Evolutionary conservation across 2,329 filamentous ascomycete genomes (phyloP).

Genomic region (Daldinia sp.): DNA sequence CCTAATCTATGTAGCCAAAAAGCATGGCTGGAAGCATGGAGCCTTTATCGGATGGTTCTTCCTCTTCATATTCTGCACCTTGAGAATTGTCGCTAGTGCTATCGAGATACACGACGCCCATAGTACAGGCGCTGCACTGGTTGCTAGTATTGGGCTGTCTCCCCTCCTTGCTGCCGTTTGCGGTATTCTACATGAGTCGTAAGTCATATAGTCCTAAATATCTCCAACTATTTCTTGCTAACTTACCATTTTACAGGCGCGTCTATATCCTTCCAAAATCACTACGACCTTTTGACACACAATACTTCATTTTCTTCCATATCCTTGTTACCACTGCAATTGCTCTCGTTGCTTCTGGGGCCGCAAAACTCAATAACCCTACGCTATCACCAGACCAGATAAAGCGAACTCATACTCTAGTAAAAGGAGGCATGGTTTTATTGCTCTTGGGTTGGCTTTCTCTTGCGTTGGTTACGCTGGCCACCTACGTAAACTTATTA

Average conservation of each 20-base stretch:
- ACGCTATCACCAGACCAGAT: constrained; percentile 28
- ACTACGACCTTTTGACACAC: constrained; percentile 24
- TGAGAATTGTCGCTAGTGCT: constrained; percentile 53
- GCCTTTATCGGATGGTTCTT: constrained; percentile 57
- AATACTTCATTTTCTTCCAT: constrained; percentile 44
- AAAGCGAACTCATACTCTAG: constrained; percentile 26
- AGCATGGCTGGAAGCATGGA: constrained; percentile 52
- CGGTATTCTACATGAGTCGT: constrained; percentile 55
- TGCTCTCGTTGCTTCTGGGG: constrained; percentile 45
- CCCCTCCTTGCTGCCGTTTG: constrained; percentile 51
- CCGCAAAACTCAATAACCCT: constrained; percentile 35
- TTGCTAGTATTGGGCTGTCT: constrained; percentile 56
- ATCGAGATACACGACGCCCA: constrained; percentile 46
- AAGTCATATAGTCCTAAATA: constrained; percentile 17
- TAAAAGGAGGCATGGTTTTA: constrained; percentile 44
- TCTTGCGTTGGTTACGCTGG: constrained; percentile 29
- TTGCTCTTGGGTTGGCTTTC: constrained; percentile 44
- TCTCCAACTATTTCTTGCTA: background rate
- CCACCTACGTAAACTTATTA: constrained; percentile 18
- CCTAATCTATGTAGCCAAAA: constrained; percentile 49
- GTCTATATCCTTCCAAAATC: constrained; percentile 37
- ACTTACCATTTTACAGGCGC: constrained; percentile 33
- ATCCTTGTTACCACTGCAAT: constrained; percentile 44
- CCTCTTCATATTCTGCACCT: constrained; percentile 53
- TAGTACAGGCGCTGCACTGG: constrained; percentile 50